phyloP scores from a whole-genome alignment of 139 green algal genomes.

The Cymbomonas tetramitiformis region DNA sequence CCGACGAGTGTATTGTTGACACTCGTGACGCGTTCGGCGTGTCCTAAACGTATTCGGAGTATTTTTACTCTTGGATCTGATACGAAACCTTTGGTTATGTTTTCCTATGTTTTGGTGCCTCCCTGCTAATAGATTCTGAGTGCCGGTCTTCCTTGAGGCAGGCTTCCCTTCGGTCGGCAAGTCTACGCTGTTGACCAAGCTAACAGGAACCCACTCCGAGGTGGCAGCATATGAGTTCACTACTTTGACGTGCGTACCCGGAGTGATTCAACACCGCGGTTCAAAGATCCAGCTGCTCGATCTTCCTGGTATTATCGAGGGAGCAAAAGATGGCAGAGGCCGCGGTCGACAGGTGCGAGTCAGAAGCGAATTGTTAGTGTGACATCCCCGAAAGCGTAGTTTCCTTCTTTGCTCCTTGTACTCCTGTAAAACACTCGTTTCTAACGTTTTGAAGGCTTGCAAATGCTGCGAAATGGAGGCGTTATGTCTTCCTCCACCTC shows the following conservation, averaged over 20 bases:
- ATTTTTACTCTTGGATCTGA: too few species aligned
- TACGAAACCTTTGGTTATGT: too few species aligned
- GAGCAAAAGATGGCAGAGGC: constrained; percentile 88
- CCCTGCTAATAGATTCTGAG: too few species aligned
- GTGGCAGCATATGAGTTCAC: constrained; percentile 92
- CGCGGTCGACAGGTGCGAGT: constrained; percentile 67
- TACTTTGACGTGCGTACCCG: constrained; percentile 87
- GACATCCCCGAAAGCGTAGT: neutral
- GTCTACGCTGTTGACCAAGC: constrained; percentile 91
- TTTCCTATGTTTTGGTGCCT: too few species aligned
- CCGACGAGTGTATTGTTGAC: neutral
- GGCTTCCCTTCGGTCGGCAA: constrained; percentile 96
- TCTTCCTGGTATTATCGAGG: constrained; percentile 94
- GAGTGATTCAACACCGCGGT: constrained; percentile 75
- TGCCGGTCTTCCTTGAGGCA: too few species aligned
- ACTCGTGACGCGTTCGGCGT: too few species aligned
- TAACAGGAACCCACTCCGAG: constrained; percentile 93
- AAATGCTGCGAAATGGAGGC: too few species aligned
- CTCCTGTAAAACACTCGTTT: too few species aligned
- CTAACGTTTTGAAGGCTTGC: too few species aligned
- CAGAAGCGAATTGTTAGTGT: constrained; percentile 19
- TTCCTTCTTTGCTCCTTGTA: too few species aligned
- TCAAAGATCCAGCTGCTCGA: constrained; percentile 78
- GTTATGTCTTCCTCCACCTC: too few species aligned
- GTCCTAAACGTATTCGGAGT: too few species aligned